These are phyloP conservation scores for Gossypium arboreum DNA, from an alignment of 345 rosid genomes.

Conservation along the genomic window DNA sequence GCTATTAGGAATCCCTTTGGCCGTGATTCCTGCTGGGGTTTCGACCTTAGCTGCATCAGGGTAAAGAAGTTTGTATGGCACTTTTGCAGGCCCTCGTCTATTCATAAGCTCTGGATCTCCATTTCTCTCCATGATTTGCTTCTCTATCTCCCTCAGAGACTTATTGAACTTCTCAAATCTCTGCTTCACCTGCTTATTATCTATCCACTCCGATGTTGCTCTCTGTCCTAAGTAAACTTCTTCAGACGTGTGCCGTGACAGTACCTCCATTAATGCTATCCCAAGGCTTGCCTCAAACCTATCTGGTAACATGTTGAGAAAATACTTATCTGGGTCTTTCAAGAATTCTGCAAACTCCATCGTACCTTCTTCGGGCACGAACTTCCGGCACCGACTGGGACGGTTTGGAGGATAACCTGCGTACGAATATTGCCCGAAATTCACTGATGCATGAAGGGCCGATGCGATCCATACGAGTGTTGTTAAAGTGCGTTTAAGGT, in stretches of 20 bases:
- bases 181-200: slow-evolving; percentile 31
- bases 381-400: slow-evolving; percentile 40
- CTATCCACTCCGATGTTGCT: slow-evolving; percentile 37
- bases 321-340: slow-evolving; percentile 45
- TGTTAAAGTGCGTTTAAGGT: slow-evolving; percentile 39
- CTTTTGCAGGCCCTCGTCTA: slow-evolving; percentile 46
- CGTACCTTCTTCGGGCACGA: slow-evolving; percentile 49
- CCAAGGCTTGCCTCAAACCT: slow-evolving; percentile 38
- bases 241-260: slow-evolving; percentile 47
- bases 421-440: slow-evolving; percentile 53
- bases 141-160: slow-evolving; percentile 36
- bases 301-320: slow-evolving; percentile 40
- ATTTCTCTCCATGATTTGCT: slow-evolving; percentile 37
- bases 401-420: slow-evolving; percentile 54
- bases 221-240: slow-evolving; percentile 51
- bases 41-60: slow-evolving; percentile 31
- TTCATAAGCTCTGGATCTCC: slow-evolving; percentile 34
- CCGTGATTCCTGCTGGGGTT: slow-evolving; percentile 29
- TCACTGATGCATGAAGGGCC: slow-evolving; percentile 53
- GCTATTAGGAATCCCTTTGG: slow-evolving; percentile 54
- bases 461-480: slow-evolving; percentile 60
- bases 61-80: slow-evolving; percentile 41
- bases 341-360: slow-evolving; percentile 30
- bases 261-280: slow-evolving; percentile 39
- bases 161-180: slow-evolving; percentile 31